A percentile compares a stretch with the other conserved stretches of the same genome.
Evolutionary conservation across 495 filamentous ascomycete genomes (phyloP).

Genomic region (Hypoxylon trugodes): DNA sequence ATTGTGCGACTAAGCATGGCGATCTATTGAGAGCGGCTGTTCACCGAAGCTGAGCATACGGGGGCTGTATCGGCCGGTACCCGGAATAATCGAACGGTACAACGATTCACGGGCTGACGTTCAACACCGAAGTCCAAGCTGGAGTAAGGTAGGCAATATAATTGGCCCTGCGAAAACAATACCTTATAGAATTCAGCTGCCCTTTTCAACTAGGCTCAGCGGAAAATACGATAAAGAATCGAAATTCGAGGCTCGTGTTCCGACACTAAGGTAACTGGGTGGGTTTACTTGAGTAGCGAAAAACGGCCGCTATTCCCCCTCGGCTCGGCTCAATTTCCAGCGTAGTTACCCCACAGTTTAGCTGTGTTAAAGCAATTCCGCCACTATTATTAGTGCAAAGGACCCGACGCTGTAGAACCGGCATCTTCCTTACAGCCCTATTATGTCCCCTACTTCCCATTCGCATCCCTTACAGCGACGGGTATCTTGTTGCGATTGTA

Average conservation of each 20-base stretch:
- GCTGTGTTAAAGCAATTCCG: background rate
- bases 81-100: background rate
- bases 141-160: background rate
- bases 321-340: constrained; percentile 1
- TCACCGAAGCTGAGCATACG: background rate
- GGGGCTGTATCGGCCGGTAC: background rate
- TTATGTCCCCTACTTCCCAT: background rate
- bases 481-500: background rate
- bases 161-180: too few species aligned
- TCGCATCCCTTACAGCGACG: background rate
- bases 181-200: too few species aligned
- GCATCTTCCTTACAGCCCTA: too few species aligned
- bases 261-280: too few species aligned
- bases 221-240: background rate
- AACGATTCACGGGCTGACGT: constrained; percentile 7
- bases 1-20: constrained; percentile 30
- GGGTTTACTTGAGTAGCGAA: constrained; percentile 12
- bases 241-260: background rate
- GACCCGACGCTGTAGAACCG: too few species aligned
- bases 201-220: too few species aligned
- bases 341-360: constrained; percentile 23
- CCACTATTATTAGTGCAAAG: constrained; percentile 22
- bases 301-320: constrained; percentile 34
- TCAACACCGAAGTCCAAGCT: background rate
- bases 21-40: constrained; percentile 3